Conservation (phyloP, 805 yeast species). For the Monosporozyma siamensis region DNA sequence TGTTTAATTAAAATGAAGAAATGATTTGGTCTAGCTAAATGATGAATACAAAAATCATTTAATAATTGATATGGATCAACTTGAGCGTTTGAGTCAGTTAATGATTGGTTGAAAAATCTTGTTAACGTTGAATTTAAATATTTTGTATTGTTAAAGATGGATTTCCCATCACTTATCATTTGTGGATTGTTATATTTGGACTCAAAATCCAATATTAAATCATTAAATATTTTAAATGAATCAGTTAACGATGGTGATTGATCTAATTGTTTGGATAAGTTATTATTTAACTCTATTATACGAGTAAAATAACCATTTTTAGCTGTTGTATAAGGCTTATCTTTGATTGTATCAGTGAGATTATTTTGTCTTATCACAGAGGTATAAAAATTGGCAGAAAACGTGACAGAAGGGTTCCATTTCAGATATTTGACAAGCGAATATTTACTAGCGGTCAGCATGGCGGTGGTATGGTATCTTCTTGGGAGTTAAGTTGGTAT, state of each 20-base stretch:
- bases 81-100: slow-evolving; percentile 4
- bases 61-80: slow-evolving; percentile 24
- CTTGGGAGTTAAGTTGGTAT: no score
- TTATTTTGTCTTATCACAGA: no score
- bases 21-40: slow-evolving; percentile 24
- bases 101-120: slow-evolving; percentile 4
- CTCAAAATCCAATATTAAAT: neutral
- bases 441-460: no score
- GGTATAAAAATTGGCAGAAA: no score
- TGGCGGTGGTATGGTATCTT: no score
- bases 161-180: neutral
- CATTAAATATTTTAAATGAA: neutral
- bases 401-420: no score
- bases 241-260: neutral
- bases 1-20: slow-evolving; percentile 20
- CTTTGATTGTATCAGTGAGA: no score
- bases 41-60: slow-evolving; percentile 16
- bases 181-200: neutral
- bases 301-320: neutral
- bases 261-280: slow-evolving; percentile 1
- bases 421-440: no score
- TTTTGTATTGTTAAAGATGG: neutral
- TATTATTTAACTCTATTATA: slow-evolving; percentile 3
- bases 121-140: slow-evolving; percentile 1
- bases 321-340: no score